Conservation (phyloP, 83 land plant species). For the Isoetes engelmannii region DNA sequence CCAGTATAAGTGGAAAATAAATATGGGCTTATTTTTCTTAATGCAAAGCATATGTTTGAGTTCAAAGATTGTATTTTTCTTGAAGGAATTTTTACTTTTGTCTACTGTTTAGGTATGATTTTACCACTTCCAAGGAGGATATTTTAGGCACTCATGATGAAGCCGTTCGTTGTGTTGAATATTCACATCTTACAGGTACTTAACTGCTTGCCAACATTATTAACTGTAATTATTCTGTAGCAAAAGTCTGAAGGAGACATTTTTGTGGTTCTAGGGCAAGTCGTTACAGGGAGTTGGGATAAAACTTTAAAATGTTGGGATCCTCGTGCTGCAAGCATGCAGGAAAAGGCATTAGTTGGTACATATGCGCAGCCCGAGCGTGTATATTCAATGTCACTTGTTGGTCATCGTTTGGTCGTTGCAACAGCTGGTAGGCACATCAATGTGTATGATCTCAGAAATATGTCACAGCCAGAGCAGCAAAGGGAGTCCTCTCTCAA, state of each 20-base stretch:
- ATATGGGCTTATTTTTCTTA: too few relatives aligned
- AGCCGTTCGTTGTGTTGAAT: constrained; percentile 94
- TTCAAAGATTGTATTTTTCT: too few relatives aligned
- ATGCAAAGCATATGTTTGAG: too few relatives aligned
- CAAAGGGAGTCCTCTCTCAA: constrained; percentile 88
- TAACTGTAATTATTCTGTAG: neutral
- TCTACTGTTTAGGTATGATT: constrained; percentile 65
- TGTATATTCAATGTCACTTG: constrained; percentile 90
- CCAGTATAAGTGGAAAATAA: too few relatives aligned
- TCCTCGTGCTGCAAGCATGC: constrained; percentile 89
- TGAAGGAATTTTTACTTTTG: too few relatives aligned
- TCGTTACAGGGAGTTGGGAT: constrained; percentile 98
- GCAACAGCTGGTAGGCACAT: constrained; percentile 99
- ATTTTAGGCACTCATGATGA: constrained; percentile 88
- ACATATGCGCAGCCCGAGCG: constrained; percentile 92
- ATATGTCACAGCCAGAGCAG: constrained; percentile 97
- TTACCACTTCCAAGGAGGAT: constrained; percentile 83
- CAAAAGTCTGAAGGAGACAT: neutral
- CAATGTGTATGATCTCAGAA: constrained; percentile 90
- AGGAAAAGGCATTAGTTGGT: constrained; percentile 59
- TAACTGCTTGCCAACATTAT: neutral
- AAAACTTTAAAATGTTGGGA: constrained; percentile 97
- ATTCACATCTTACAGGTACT: constrained; percentile 90
- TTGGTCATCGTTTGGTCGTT: constrained; percentile 83
- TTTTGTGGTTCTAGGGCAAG: constrained; percentile 56